These are phyloP conservation scores for Papiliotrema nemorosa DNA, from an alignment of 1,284 basidiomycete genomes.

Conservation along the genomic window DNA sequence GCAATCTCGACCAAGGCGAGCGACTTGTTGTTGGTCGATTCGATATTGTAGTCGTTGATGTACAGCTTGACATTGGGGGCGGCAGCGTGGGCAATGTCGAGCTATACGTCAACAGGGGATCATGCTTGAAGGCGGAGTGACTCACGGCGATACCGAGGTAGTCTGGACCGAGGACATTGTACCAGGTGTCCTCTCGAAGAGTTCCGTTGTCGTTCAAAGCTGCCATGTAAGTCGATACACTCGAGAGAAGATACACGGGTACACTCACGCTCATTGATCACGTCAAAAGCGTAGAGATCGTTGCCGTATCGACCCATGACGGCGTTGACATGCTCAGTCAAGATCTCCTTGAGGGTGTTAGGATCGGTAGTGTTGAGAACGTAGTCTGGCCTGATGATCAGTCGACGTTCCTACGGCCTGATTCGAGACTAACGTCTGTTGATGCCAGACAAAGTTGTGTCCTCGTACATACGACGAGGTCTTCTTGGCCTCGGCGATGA, in stretches of 20 bases:
- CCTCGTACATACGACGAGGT: conserved; percentile 27
- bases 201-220: conserved; percentile 36
- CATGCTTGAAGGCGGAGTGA: background rate
- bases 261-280: conserved; percentile 39
- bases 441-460: conserved; percentile 33
- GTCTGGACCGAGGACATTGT: conserved; percentile 34
- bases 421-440: conserved; percentile 15
- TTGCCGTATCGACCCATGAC: conserved; percentile 33
- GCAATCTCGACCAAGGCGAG: conserved; percentile 18
- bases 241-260: too few species aligned
- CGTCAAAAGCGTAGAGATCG: conserved; percentile 32
- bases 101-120: conserved; percentile 7
- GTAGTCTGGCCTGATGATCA: conserved; percentile 19
- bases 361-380: conserved; percentile 36
- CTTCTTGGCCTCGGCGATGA: conserved; percentile 28
- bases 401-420: background rate
- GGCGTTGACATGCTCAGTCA: conserved; percentile 29
- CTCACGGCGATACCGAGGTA: conserved; percentile 30
- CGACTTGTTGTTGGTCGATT: conserved; percentile 33
- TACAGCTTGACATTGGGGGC: conserved; percentile 40
- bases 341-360: conserved; percentile 21
- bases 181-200: conserved; percentile 25
- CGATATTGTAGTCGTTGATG: conserved; percentile 43
- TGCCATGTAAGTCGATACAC: conserved; percentile 4
- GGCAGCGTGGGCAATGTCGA: conserved; percentile 29